Evolutionary conservation across 2,329 filamentous ascomycete species (phyloP).

Genomic region (Leptographium lundbergii): DNA sequence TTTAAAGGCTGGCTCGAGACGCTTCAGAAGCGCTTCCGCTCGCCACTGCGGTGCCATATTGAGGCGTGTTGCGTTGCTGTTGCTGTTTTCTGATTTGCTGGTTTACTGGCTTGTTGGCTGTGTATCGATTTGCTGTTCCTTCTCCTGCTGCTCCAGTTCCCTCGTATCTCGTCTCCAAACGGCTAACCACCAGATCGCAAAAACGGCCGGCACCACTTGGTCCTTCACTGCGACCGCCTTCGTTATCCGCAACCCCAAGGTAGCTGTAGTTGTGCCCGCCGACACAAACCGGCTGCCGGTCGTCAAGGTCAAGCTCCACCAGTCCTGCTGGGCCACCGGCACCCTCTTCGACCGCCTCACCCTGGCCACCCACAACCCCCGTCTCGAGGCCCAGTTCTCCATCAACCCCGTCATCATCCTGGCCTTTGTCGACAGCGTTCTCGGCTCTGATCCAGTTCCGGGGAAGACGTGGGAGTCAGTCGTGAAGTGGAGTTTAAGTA

Average conservation of each 20-base stretch:
- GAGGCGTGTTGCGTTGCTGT: no score
- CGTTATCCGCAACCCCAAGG: conserved; percentile 24
- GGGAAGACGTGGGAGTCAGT: background rate
- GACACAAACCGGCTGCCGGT: conserved; percentile 25
- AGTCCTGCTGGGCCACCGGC: conserved; percentile 31
- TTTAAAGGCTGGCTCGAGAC: no score
- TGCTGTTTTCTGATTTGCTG: no score
- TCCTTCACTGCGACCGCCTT: conserved; percentile 23
- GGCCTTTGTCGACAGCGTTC: conserved; percentile 30
- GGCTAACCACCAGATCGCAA: background rate
- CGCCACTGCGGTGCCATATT: no score
- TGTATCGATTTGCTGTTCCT: no score
- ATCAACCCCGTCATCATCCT: conserved; percentile 31
- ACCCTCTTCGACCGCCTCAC: conserved; percentile 30
- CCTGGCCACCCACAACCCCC: conserved; percentile 22
- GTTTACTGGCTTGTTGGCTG: background rate
- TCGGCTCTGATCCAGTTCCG: conserved; percentile 28
- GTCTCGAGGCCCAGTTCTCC: conserved; percentile 17
- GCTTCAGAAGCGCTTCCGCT: no score
- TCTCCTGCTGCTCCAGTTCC: background rate
- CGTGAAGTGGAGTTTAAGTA: conserved; percentile 6
- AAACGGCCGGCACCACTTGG: conserved; percentile 24
- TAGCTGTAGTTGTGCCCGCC: no score
- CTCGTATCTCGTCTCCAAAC: background rate
- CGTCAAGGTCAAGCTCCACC: conserved; percentile 27